Evolutionary conservation across 768 basidiomycete genomes (phyloP).

Genomic region (Suillus discolor): DNA sequence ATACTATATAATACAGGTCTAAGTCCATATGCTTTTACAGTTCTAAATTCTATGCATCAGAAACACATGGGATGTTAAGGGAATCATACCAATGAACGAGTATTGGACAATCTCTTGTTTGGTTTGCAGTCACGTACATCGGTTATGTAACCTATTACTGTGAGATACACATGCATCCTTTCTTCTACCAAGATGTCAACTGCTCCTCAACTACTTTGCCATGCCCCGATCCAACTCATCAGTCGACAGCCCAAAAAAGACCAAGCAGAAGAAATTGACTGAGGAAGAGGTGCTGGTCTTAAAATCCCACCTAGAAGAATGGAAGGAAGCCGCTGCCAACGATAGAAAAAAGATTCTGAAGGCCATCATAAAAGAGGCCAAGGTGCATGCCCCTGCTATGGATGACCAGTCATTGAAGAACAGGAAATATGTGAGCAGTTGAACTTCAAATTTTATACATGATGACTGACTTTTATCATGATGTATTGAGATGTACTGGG

Average conservation of each 20-base stretch:
- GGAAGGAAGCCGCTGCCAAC: not conserved
- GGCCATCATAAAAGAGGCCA: not conserved
- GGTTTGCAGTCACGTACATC: not conserved
- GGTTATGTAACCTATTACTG: not conserved
- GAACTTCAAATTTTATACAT: not conserved
- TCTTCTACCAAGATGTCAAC: not conserved
- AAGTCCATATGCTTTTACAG: not conserved
- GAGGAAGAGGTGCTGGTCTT: constrained; percentile 4
- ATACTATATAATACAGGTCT: not conserved
- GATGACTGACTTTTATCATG: not conserved
- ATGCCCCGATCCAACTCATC: not conserved
- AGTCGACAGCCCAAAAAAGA: not conserved
- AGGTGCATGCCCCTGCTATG: not conserved
- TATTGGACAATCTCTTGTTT: not conserved
- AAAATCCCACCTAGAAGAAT: constrained; percentile 1
- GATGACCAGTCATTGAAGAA: not conserved
- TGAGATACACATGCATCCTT: not conserved
- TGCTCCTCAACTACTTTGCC: not conserved
- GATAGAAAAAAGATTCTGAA: constrained; percentile 1
- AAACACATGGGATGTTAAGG: not conserved
- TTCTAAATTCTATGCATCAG: not conserved
- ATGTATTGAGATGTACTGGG: not conserved
- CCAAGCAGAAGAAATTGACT: not conserved
- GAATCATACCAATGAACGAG: not conserved
- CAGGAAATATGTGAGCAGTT: not conserved